Conservation (phyloP, 805 yeast genomes). For the Suhomyces tanzawaensis region DNA sequence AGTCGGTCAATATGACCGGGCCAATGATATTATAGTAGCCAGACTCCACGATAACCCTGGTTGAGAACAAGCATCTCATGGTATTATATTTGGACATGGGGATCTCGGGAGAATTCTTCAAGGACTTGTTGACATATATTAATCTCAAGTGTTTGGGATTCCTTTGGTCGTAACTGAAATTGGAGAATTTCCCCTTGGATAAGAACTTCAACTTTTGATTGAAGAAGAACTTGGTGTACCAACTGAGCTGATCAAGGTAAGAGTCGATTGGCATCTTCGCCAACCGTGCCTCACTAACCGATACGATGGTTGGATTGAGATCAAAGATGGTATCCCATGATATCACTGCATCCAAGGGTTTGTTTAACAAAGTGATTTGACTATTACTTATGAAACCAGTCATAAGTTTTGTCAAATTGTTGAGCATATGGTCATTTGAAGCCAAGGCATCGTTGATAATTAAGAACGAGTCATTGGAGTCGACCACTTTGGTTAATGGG, state of each 20-base stretch:
- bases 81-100: constrained; percentile 33
- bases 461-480: constrained; percentile 21
- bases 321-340: constrained; percentile 13
- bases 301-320: constrained; percentile 30
- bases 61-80: constrained; percentile 44
- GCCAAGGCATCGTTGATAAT: constrained; percentile 17
- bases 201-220: constrained; percentile 42
- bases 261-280: constrained; percentile 11
- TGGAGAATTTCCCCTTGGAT: constrained; percentile 49
- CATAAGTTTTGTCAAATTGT: constrained; percentile 36
- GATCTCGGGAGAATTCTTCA: constrained; percentile 14
- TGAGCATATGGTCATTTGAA: constrained; percentile 23
- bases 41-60: constrained; percentile 53
- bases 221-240: constrained; percentile 16
- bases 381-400: constrained; percentile 38
- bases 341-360: not conserved
- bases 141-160: constrained; percentile 32
- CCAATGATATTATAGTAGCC: constrained; percentile 50
- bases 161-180: constrained; percentile 14
- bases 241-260: constrained; percentile 4
- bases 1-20: constrained; percentile 56
- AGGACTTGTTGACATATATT: constrained; percentile 36
- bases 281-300: constrained; percentile 23
- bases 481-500: constrained; percentile 38
- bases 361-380: constrained; percentile 17